Evolutionary conservation across 441 rosid species (phyloP).

Genomic region (Theobroma grandiflorum): DNA sequence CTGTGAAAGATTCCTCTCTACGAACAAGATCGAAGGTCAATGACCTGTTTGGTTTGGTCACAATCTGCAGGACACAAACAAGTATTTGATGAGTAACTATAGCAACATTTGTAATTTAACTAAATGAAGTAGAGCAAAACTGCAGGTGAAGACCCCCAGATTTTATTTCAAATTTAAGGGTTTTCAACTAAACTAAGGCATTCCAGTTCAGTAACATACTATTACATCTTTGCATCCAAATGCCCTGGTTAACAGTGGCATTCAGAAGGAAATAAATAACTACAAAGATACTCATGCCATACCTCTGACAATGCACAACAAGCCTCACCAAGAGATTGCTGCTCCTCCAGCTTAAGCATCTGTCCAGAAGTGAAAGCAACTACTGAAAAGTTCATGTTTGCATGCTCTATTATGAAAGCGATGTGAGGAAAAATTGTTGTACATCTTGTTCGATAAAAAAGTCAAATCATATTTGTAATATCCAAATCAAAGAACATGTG

Average conservation of each 20-base stretch:
- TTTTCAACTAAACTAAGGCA: not conserved
- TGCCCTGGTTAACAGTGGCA: slow-evolving; percentile 1
- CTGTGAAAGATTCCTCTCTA: slow-evolving; percentile 55
- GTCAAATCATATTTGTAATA: slow-evolving; percentile 1
- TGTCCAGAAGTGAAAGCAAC: slow-evolving; percentile 42
- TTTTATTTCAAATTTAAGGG: slow-evolving; percentile 9
- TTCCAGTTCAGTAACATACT: not conserved
- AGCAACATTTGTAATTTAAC: not conserved
- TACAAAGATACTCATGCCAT: slow-evolving; percentile 24
- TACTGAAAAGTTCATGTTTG: slow-evolving; percentile 21
- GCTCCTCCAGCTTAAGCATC: slow-evolving; percentile 93
- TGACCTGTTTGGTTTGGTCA: slow-evolving; percentile 68
- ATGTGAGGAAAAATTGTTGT: slow-evolving; percentile 10
- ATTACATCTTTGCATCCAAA: not conserved
- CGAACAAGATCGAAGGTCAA: slow-evolving; percentile 65
- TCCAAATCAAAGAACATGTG: slow-evolving; percentile 8
- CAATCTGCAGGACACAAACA: slow-evolving; percentile 56
- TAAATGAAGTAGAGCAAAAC: slow-evolving; percentile 7
- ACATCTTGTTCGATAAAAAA: not conserved
- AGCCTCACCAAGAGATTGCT: slow-evolving; percentile 93
- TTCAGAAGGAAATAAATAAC: slow-evolving; percentile 12
- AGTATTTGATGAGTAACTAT: slow-evolving; percentile 23
- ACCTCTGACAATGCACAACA: slow-evolving; percentile 84
- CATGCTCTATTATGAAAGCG: slow-evolving; percentile 26
- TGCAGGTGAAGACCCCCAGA: not conserved